Evolutionary conservation across 2,329 filamentous ascomycete genomes (phyloP).

Genomic region (Sporothrix phasma): DNA sequence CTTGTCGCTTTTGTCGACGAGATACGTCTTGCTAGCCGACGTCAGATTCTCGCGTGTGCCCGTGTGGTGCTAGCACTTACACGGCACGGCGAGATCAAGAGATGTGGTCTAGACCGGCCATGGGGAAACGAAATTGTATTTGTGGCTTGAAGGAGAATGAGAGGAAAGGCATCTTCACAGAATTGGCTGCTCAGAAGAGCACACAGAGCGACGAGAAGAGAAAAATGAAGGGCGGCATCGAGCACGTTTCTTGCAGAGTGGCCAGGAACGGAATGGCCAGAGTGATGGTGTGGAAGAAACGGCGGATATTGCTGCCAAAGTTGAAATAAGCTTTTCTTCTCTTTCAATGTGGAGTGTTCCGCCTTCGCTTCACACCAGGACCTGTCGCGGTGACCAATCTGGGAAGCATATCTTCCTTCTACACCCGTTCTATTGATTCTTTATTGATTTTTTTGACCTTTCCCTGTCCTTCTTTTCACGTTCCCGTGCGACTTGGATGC

Average conservation of each 20-base stretch:
- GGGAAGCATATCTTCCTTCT: no score
- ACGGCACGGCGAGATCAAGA: neutral
- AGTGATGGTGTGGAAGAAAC: neutral
- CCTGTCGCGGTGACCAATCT: neutral
- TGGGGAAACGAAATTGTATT: neutral
- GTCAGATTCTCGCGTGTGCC: no score
- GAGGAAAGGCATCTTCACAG: neutral
- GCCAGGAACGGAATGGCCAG: neutral
- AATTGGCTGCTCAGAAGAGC: neutral
- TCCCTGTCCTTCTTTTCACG: no score
- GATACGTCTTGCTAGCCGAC: no score
- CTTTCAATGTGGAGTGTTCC: no score
- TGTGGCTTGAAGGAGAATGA: neutral
- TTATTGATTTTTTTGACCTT: no score
- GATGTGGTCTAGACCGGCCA: conserved; percentile 1
- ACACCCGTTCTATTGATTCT: no score
- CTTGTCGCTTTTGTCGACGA: no score
- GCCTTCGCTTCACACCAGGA: no score
- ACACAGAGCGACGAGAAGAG: neutral
- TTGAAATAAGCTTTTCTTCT: neutral
- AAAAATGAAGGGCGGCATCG: neutral
- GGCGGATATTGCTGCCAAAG: neutral
- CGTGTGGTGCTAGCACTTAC: neutral
- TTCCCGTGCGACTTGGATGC: no score
- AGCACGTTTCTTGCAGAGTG: neutral